These are phyloP conservation scores for Lachancea kluyveri DNA, from an alignment of 805 yeast species.

Conservation along the genomic window DNA sequence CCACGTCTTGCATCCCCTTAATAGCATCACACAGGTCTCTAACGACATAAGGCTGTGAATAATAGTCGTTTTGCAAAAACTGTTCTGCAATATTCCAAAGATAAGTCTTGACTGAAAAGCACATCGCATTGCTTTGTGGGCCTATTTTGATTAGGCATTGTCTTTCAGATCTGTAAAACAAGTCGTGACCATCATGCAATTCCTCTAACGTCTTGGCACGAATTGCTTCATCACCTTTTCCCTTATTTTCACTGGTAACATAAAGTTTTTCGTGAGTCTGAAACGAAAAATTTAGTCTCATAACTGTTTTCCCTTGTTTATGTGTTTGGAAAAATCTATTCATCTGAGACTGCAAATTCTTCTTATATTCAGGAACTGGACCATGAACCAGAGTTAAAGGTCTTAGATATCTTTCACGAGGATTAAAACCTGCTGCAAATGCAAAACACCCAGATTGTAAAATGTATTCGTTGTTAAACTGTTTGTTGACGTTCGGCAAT, in stretches of 20 bases:
- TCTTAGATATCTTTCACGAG: conserved; percentile 43
- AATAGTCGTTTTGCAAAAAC: conserved; percentile 39
- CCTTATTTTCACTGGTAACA: conserved; percentile 41
- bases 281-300: conserved; percentile 64
- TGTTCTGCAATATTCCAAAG: conserved; percentile 21
- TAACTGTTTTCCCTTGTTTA: conserved; percentile 48
- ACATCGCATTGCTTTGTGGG: conserved; percentile 33
- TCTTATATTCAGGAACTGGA: conserved; percentile 65
- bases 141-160: conserved; percentile 46
- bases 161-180: conserved; percentile 54
- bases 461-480: conserved; percentile 48
- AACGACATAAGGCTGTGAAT: conserved; percentile 38
- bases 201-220: conserved; percentile 30
- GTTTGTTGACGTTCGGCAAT: conserved; percentile 33
- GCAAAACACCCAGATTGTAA: conserved; percentile 52
- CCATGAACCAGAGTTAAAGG: conserved; percentile 57
- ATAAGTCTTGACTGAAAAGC: conserved; percentile 52
- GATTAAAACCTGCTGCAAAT: conserved; percentile 72
- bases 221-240: conserved; percentile 24
- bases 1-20: conserved; percentile 50
- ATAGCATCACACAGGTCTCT: conserved; percentile 59
- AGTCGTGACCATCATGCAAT: conserved; percentile 35
- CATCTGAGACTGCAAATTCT: conserved; percentile 56
- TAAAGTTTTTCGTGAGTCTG: conserved; percentile 53
- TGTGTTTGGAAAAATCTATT: conserved; percentile 56